phyloP scores from a whole-genome alignment of 306 rosid genomes.

The Acmispon strigosus region DNA sequence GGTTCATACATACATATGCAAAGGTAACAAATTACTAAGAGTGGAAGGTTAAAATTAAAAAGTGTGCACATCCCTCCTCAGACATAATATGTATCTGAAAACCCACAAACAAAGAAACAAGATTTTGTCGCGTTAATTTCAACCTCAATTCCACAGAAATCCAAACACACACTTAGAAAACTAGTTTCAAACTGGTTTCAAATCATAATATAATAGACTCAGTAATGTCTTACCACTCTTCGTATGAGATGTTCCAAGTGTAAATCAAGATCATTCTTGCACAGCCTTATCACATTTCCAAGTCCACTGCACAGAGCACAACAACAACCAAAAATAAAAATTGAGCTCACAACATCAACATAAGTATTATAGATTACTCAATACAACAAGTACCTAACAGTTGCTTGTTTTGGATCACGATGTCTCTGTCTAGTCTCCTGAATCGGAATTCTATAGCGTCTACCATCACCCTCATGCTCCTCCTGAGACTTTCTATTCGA shows the following conservation, averaged over 20 bases:
- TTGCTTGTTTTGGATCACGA: neutral
- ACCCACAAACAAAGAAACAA: too few species aligned
- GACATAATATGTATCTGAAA: neutral
- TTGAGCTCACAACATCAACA: neutral
- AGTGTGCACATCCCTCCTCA: neutral
- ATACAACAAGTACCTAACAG: neutral
- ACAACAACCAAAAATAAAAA: neutral
- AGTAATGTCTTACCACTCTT: slow-evolving; percentile 19
- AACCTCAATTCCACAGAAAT: too few species aligned
- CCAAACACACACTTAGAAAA: too few species aligned
- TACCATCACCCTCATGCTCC: neutral
- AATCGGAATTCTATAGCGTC: neutral
- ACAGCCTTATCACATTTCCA: neutral
- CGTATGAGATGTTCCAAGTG: slow-evolving; percentile 29
- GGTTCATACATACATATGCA: neutral
- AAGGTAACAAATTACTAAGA: too few species aligned
- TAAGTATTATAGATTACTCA: neutral
- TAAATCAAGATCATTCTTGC: neutral
- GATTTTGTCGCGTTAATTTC: too few species aligned
- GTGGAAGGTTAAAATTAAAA: neutral
- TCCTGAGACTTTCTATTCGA: slow-evolving; percentile 2
- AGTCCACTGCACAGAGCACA: slow-evolving; percentile 22
- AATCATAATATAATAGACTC: neutral
- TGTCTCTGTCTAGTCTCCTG: slow-evolving; percentile 11
- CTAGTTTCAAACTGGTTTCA: too few species aligned